Evolutionary conservation across 179 eudicot genomes (phyloP), one percentile per base, ranked within the genome.

Genomic region (Nepenthes alata): DNA sequence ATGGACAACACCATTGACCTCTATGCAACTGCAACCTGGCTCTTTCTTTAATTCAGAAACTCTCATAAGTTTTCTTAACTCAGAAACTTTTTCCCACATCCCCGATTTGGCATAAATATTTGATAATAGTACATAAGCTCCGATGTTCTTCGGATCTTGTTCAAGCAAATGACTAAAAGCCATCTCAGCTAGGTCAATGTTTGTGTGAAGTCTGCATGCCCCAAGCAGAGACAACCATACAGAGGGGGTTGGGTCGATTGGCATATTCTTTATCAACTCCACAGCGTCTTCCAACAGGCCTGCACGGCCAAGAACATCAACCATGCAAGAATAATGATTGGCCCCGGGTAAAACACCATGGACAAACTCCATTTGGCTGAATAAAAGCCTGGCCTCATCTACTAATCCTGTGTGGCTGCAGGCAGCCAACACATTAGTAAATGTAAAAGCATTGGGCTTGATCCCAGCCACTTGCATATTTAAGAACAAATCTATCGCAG

Each of bases 391-490:
- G 8, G 79, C 79, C 61, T 74, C 75, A 12, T 74, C 79, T 16
- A 78, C 76, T 15, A 78, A 60, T 36, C 82, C 82, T 10, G 76
- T 55, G 61, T 78, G 82, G 59, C 79, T 78, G 50, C 82, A 78
- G 16, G 82, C 82, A 54, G 72, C 55, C 58, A 78, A 55, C 35
- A 78, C 13, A 58, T 75, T 75, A 3, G 72, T 75, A 47, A 78
- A 75, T 50, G 82, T 78, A 9, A 78, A 74, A 47, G 61, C 65
- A 63, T 64, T 75, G 8, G 82, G 77, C 52, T 59, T 62, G 45
- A 78, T 69, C 14, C 57, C 58, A 34, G 47, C 51, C 55, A 72
- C 74, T 55, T 63, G 72, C 82, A 78, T 78, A 58, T 64, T 69
- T 56, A 10, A 47, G 68, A 78, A 78, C 45, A 72, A 44, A 11